Percentiles rank a stretch among this genome's conserved stretches.
phyloP scores from a whole-genome alignment of 768 basidiomycete species.

The Suillus spraguei region DNA sequence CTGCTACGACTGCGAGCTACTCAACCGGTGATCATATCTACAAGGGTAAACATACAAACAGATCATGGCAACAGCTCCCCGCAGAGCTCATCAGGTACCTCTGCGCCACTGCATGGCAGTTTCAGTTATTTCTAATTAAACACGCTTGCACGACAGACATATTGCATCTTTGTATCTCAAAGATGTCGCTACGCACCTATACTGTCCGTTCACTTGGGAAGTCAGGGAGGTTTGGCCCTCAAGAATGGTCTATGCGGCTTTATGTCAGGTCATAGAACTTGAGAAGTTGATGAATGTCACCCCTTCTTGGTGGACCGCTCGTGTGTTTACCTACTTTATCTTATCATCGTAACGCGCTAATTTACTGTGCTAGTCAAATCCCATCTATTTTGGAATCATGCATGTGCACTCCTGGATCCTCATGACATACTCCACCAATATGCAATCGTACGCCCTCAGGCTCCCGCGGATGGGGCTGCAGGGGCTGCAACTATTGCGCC shows the following conservation, averaged over 20 bases:
- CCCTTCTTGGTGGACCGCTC: slow-evolving; percentile 58
- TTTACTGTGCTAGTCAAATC: slow-evolving; percentile 54
- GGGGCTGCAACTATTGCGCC: slow-evolving; percentile 37
- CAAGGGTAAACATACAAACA: slow-evolving; percentile 59
- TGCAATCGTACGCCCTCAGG: slow-evolving; percentile 46
- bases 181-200: slow-evolving; percentile 44
- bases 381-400: slow-evolving; percentile 73
- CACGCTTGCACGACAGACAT: slow-evolving; percentile 22
- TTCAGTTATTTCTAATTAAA: slow-evolving; percentile 7
- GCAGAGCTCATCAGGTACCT: slow-evolving; percentile 62
- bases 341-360: slow-evolving; percentile 14
- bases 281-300: slow-evolving; percentile 67
- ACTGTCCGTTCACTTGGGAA: slow-evolving; percentile 52
- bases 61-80: slow-evolving; percentile 66
- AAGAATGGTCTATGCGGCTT: slow-evolving; percentile 59
- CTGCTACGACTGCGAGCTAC: slow-evolving; percentile 28
- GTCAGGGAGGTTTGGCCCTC: slow-evolving; percentile 59
- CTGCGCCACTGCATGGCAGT: slow-evolving; percentile 30
- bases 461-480: slow-evolving; percentile 28
- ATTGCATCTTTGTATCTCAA: slow-evolving; percentile 54
- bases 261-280: slow-evolving; percentile 64
- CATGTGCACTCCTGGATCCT: slow-evolving; percentile 62
- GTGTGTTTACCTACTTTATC: slow-evolving; percentile 42
- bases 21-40: slow-evolving; percentile 37
- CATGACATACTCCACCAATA: slow-evolving; percentile 54